phyloP scores from a whole-genome alignment of 805 yeast genomes.

The Candida sakaeoensis region DNA sequence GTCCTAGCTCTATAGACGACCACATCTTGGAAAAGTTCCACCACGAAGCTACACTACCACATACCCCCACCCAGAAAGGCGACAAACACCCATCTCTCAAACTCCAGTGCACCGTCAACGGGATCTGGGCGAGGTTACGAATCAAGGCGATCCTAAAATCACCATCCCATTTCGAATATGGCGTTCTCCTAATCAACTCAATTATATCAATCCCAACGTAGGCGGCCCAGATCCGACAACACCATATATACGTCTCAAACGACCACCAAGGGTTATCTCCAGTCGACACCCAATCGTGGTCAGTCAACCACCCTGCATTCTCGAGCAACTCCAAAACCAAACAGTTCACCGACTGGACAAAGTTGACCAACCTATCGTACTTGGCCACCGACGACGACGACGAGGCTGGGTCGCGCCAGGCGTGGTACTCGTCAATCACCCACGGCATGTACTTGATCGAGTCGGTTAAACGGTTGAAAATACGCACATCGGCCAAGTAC shows the following conservation, averaged over 20 bases:
- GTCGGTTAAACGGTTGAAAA: constrained; percentile 40
- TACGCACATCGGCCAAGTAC: constrained; percentile 38
- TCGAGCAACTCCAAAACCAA: constrained; percentile 38
- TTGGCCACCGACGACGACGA: constrained; percentile 20
- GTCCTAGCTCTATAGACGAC: constrained; percentile 35
- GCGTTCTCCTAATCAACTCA: constrained; percentile 40
- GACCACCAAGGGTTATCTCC: constrained; percentile 39
- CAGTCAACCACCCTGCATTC: constrained; percentile 44
- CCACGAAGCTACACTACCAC: constrained; percentile 44
- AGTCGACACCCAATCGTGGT: constrained; percentile 44
- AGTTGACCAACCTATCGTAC: constrained; percentile 31
- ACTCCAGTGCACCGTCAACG: constrained; percentile 44
- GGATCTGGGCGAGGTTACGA: constrained; percentile 36
- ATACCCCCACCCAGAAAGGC: constrained; percentile 47
- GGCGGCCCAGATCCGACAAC: constrained; percentile 43
- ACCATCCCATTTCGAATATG: constrained; percentile 31
- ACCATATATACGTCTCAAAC: constrained; percentile 41
- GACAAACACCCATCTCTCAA: constrained; percentile 41
- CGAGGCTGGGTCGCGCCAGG: constrained; percentile 23
- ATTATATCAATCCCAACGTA: constrained; percentile 37
- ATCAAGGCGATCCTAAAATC: constrained; percentile 34
- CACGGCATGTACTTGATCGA: constrained; percentile 43
- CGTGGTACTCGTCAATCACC: constrained; percentile 37
- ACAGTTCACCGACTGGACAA: constrained; percentile 39
- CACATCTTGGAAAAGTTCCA: constrained; percentile 35